Percentiles rank a stretch among this genome's conserved stretches.
phyloP scores from a whole-genome alignment of 2,329 filamentous ascomycete genomes.

The Rhynchosporium agropyri region DNA sequence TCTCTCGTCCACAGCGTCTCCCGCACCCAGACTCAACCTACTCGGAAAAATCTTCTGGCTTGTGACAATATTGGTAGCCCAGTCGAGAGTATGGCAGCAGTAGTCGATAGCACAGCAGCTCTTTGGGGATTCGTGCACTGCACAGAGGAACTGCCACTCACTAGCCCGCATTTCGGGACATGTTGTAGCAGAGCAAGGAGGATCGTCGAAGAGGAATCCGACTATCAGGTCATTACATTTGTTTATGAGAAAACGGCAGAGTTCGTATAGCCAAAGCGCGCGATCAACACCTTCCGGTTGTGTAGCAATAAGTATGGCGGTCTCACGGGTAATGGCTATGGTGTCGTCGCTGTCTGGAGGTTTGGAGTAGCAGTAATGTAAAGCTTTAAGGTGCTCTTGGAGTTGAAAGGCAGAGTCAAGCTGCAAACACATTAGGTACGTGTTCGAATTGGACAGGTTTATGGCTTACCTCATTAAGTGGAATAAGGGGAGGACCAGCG shows the following conservation, averaged over 20 bases:
- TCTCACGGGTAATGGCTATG: conserved; percentile 72
- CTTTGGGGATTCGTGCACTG: conserved; percentile 95
- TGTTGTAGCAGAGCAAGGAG: conserved; percentile 83
- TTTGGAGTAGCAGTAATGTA: conserved; percentile 81
- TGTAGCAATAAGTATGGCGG: conserved; percentile 74
- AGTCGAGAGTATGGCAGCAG: conserved; percentile 97
- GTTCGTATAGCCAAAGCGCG: conserved; percentile 95
- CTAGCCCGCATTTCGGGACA: conserved; percentile 98
- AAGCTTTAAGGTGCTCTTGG: conserved; percentile 92
- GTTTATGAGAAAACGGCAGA: conserved; percentile 92
- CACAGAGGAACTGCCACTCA: conserved; percentile 98
- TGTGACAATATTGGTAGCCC: conserved; percentile 92
- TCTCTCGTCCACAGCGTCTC: conserved; percentile 57
- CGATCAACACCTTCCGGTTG: conserved; percentile 82
- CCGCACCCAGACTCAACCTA: conserved; percentile 51
- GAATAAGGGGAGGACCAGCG: conserved; percentile 84
- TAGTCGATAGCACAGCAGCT: conserved; percentile 98
- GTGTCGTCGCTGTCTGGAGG: conserved; percentile 59
- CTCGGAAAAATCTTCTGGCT: conserved; percentile 95
- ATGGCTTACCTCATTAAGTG: conserved; percentile 72
- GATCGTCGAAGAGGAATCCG: conserved; percentile 87
- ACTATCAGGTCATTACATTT: conserved; percentile 93
- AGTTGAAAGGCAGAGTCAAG: conserved; percentile 97
- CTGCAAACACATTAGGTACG: conserved; percentile 50
- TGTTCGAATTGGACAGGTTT: neutral